These are phyloP conservation scores for Trametes punicea DNA, from an alignment of 768 basidiomycete genomes.

Conservation along the genomic window DNA sequence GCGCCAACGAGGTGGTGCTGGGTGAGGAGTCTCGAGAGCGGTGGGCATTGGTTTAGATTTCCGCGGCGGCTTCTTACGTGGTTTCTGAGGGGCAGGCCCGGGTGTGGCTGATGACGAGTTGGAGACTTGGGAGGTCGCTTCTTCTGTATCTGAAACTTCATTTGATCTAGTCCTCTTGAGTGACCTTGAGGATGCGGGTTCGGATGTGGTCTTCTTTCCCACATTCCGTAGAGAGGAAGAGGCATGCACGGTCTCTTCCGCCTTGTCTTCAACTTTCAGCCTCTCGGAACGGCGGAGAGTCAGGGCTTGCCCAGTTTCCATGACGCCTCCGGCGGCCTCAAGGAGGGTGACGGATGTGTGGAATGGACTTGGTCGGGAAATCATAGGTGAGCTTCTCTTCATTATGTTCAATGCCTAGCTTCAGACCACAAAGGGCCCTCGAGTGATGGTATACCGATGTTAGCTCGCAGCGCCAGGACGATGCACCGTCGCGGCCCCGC, in stretches of 20 bases:
- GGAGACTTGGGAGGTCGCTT: not conserved
- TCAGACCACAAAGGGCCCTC: not conserved
- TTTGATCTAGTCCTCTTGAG: not conserved
- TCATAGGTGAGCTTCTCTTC: not conserved
- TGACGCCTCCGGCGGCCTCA: conserved; percentile 19
- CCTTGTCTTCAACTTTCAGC: not conserved
- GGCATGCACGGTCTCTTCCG: not conserved
- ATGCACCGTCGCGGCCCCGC: too few species aligned
- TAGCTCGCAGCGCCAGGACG: too few species aligned
- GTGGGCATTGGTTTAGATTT: conserved; percentile 17
- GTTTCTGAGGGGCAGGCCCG: too few species aligned
- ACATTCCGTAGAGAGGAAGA: not conserved
- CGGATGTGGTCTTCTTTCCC: not conserved
- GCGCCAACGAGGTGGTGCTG: conserved; percentile 21
- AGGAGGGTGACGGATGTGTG: conserved; percentile 19
- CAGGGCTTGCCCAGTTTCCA: too few species aligned
- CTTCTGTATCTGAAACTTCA: not conserved
- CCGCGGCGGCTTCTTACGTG: not conserved
- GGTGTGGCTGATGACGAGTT: too few species aligned
- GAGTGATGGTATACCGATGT: not conserved
- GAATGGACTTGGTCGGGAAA: conserved; percentile 10
- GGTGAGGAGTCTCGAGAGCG: conserved; percentile 18
- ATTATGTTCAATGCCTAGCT: not conserved
- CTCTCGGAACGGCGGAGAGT: conserved; percentile 13
- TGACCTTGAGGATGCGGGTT: too few species aligned